Evolutionary conservation across 176 grass and related monocot genomes (phyloP).

Genomic region (Hordeum vulgare): DNA sequence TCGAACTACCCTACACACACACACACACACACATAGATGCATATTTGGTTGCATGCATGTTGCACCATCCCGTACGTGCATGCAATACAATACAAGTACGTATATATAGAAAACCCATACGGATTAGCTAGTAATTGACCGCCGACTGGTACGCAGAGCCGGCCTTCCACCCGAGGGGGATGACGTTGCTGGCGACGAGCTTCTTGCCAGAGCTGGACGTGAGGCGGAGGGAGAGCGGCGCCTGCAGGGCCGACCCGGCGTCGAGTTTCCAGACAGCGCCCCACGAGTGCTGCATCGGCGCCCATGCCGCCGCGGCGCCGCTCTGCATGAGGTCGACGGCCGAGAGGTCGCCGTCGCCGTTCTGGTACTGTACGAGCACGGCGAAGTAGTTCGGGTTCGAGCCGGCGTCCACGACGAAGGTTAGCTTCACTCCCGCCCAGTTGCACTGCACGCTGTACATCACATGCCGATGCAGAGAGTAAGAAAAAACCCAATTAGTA

Average conservation of each 20-base stretch:
- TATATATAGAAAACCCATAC: not conserved
- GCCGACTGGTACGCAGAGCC: constrained; percentile 13
- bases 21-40: not conserved
- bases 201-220: constrained; percentile 32
- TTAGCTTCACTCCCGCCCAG: constrained; percentile 39
- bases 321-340: constrained; percentile 42
- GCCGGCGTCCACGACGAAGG: constrained; percentile 49
- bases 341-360: constrained; percentile 49
- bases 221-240: constrained; percentile 38
- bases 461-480: not conserved
- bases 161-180: constrained; percentile 31
- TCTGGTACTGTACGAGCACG: constrained; percentile 45
- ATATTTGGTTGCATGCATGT: not conserved
- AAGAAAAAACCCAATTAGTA: not conserved
- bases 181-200: constrained; percentile 30
- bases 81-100: too few species aligned
- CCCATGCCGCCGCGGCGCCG: not conserved
- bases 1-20: not conserved
- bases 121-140: constrained; percentile 22
- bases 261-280: constrained; percentile 38
- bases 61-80: not conserved
- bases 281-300: constrained; percentile 47
- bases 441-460: constrained; percentile 40
- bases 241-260: constrained; percentile 14
- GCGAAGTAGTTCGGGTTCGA: constrained; percentile 69